These are phyloP conservation scores for Hymenoscyphus fructigenus DNA, from an alignment of 2,329 filamentous ascomycete genomes.

Conservation along the genomic window DNA sequence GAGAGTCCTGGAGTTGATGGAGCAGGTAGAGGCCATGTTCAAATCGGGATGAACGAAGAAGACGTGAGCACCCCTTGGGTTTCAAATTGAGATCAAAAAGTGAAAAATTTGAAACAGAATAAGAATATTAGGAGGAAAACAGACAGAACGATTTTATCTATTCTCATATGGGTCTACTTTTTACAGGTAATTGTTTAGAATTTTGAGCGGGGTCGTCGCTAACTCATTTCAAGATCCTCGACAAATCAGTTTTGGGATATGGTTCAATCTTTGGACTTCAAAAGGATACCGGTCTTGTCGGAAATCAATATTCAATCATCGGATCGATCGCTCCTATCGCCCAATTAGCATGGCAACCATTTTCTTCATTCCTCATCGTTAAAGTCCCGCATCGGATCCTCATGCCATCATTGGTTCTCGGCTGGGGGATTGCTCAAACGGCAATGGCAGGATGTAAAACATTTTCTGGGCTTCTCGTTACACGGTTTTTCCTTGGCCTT, in stretches of 20 bases:
- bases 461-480: conserved; percentile 73
- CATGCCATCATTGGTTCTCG: conserved; percentile 50
- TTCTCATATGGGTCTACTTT: conserved; percentile 59
- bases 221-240: conserved; percentile 42
- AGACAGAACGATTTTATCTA: conserved; percentile 55
- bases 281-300: conserved; percentile 52
- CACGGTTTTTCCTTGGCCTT: conserved; percentile 80
- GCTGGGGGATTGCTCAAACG: conserved; percentile 49
- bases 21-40: not conserved
- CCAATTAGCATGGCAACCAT: conserved; percentile 60
- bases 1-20: too few species aligned
- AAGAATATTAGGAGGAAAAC: conserved; percentile 60
- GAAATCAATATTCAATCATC: conserved; percentile 53
- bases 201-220: not conserved
- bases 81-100: not conserved
- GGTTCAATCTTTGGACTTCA: conserved; percentile 59
- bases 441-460: conserved; percentile 50
- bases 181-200: conserved; percentile 40
- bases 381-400: conserved; percentile 59
- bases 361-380: conserved; percentile 59
- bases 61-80: not conserved
- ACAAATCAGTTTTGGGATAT: conserved; percentile 52
- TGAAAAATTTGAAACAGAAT: conserved; percentile 39
- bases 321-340: conserved; percentile 59
- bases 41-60: not conserved